Evolutionary conservation across 768 basidiomycete genomes (phyloP), one percentile per base, ranked within the genome.

Genomic region (Sutorius australiensis): DNA sequence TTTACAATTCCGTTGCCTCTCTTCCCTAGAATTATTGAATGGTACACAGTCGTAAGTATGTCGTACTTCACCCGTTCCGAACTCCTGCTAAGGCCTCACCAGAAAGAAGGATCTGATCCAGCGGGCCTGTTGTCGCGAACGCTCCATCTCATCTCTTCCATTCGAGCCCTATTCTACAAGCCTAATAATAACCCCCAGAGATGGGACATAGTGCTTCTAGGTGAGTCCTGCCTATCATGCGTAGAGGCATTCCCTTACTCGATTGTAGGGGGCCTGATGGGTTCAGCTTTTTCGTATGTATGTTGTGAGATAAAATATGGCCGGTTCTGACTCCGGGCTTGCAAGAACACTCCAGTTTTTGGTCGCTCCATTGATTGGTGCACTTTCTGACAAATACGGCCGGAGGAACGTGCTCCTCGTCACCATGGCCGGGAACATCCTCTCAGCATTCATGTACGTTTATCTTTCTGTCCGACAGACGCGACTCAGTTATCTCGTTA

Each of bases 201-300:
- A 79, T 97, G 95, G 93, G 95, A 99, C 64, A 75, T 98, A 14
- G 93, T 98, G 14, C 79, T 98, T 24, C 77, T 99, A n/a, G 94
- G 94, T 77, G 61, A 51, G 75, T 61, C n/a, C 40, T 38, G 36
- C 38, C 48, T 27, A 7, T 6, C 24, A 17, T 6, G 19, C 19
- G 34, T 28, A 21, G n/a, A 42, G 32, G 11, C 27, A 24, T 40
- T 40, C 21, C 17, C 55, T 62, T 49, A 68, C n/a, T 40, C 3
- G 17, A 24, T 27, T 45, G 9, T 57, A 85, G 87, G 87, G 32
- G 95, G 95, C 2, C 75, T 95, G 37, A 91, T 97, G 87, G 95
- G 95, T 19, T 95, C 93, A 12, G 82, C 86, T 17, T 97, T 95
- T 74, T 92, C 95, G 82, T 92, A 72, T 67, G 87, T 80, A 28